phyloP scores from a whole-genome alignment of 2,329 filamentous ascomycete species.

The Trichophyton rubrum region DNA sequence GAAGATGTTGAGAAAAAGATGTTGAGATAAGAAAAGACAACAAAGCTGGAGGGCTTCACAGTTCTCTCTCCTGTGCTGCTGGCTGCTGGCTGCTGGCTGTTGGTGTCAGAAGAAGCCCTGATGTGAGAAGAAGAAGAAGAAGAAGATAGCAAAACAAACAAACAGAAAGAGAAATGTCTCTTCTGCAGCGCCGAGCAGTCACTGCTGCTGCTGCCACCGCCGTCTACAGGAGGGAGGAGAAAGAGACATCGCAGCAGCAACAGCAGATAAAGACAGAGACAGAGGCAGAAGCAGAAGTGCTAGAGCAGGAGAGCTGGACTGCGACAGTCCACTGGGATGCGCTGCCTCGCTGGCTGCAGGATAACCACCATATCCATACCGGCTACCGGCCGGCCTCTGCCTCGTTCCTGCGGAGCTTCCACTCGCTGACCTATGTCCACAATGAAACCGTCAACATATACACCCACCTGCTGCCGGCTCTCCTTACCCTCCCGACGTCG shows the following conservation, averaged over 20 bases:
- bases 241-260: not conserved
- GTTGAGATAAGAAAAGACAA: not conserved
- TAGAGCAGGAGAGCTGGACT: constrained; percentile 4
- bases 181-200: constrained; percentile 9
- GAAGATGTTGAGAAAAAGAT: constrained; percentile 20
- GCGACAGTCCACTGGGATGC: constrained; percentile 40
- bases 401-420: constrained; percentile 47
- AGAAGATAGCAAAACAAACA: not conserved
- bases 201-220: not conserved
- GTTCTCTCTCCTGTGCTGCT: no score
- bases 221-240: not conserved
- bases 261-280: not conserved
- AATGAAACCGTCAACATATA: constrained; percentile 63
- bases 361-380: constrained; percentile 57
- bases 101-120: no score
- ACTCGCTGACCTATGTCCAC: constrained; percentile 51
- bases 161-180: not conserved
- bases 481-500: constrained; percentile 43
- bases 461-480: constrained; percentile 55
- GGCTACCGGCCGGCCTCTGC: constrained; percentile 53
- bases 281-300: not conserved
- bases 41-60: not conserved
- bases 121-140: not conserved
- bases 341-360: constrained; percentile 43
- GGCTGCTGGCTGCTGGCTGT: no score